Percentiles rank a stretch among this genome's conserved stretches.
phyloP scores from a whole-genome alignment of 2,329 filamentous ascomycete species.

The Alternaria metachromatica region DNA sequence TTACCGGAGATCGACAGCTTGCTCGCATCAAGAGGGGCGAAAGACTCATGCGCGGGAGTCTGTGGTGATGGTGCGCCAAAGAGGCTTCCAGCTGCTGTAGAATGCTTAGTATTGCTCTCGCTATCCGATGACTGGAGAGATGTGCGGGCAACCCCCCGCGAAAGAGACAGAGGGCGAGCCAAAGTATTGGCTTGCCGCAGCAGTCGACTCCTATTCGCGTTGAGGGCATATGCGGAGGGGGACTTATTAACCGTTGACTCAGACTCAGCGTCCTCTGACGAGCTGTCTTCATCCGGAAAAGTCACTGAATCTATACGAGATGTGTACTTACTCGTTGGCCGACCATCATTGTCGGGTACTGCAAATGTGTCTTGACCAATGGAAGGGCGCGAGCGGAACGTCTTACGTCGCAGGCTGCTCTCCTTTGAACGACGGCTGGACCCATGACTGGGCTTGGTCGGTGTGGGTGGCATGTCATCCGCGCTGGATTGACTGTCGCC shows the following conservation, averaged over 20 bases:
- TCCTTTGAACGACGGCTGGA: constrained; percentile 56
- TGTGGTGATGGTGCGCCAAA: constrained; percentile 72
- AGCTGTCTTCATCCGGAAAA: constrained; percentile 41
- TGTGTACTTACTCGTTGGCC: constrained; percentile 48
- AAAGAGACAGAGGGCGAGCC: constrained; percentile 50
- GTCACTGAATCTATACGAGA: constrained; percentile 11
- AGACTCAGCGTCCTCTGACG: constrained; percentile 42
- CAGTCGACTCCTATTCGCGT: constrained; percentile 48
- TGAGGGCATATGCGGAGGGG: constrained; percentile 36
- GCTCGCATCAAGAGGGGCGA: constrained; percentile 80
- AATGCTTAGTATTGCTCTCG: constrained; percentile 39
- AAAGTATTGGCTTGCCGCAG: constrained; percentile 46
- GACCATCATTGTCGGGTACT: constrained; percentile 42
- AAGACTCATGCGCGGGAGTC: constrained; percentile 74
- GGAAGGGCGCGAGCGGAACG: constrained; percentile 55
- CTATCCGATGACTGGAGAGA: constrained; percentile 1
- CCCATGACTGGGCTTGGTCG: constrained; percentile 74
- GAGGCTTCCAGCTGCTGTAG: constrained; percentile 60
- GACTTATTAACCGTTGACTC: constrained; percentile 37
- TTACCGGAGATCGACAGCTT: constrained; percentile 77
- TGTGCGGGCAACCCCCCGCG: constrained; percentile 42
- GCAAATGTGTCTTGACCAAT: constrained; percentile 57
- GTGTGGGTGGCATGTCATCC: constrained; percentile 90
- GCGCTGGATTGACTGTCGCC: constrained; percentile 63
- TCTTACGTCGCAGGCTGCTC: constrained; percentile 59